Base-by-base conservation (phyloP, 139 green algal genomes). In the Closterium sp. region DNA sequence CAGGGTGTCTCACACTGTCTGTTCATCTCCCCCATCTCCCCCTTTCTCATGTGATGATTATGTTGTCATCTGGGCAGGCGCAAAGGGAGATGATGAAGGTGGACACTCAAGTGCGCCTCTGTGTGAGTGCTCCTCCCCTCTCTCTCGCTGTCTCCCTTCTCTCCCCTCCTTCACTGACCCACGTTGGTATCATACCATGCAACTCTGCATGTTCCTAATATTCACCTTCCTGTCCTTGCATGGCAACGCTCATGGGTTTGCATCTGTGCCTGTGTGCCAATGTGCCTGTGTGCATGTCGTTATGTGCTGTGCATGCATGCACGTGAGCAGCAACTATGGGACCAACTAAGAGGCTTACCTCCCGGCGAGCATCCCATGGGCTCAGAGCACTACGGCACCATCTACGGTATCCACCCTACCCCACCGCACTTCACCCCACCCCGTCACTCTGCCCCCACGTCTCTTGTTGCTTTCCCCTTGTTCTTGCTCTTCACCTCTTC, bases 31-130 rank as follows among this genome's bases (percentile, higher is more conserved):
- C 3, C 2, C 4, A 5, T 86, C 24, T 11, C 5, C 27, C 24
- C 13, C 27, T 86, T 86, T 28, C 27, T 86, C 79, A 7, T 86
- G 79, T 86, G 24, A n/a, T n/a, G n/a, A n/a, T 30, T 86, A 28
- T 86, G 34, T 42, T 42, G 34, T 6, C 10, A 70, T 13, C 13
- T 22, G 17, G 17, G 85, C 85, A 87, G 85, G 85, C n/a, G n/a
- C 28, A 87, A 87, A 32, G n/a, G 85, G 85, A 87, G n/a, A 87
- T 87, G 85, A 30, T 30, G 28, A 87, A 87, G 28, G 28, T 87
- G 28, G 85, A 87, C 85, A 87, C 85, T 9, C 85, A 87, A 87
- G 85, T 87, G 19, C 85, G 85, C 21, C 85, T 87, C 85, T 87
- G 85, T 87, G 85, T 87, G 28, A 79, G 62, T 79, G 62, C 62